A percentile compares a stretch with the other conserved stretches of the same genome.
Evolutionary conservation across 2,329 filamentous ascomycete species (phyloP).

Genomic region (Sarocladium strictum): DNA sequence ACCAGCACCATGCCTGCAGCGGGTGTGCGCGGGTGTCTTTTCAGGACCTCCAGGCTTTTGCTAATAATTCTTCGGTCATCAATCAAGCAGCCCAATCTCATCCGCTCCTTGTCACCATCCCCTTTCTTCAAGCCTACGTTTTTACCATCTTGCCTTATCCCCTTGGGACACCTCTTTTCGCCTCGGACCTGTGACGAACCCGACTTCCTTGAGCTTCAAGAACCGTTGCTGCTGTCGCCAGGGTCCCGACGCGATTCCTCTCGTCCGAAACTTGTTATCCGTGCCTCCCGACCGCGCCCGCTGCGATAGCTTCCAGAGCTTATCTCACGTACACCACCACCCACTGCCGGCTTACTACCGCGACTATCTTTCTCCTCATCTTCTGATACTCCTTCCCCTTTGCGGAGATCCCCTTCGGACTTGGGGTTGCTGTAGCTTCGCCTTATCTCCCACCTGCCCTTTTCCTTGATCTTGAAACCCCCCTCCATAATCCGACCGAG

Average conservation of each 20-base stretch:
- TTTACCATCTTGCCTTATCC: not conserved
- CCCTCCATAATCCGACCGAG: too few species aligned
- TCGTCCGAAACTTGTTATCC: not conserved
- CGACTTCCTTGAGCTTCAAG: too few species aligned
- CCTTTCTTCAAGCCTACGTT: not conserved
- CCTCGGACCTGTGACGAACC: not conserved
- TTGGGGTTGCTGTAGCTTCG: not conserved
- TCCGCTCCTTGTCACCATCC: not conserved
- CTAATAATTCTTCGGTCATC: not conserved
- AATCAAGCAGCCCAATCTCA: not conserved
- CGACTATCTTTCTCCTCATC: not conserved
- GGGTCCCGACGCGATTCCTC: too few species aligned
- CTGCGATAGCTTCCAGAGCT: constrained; percentile 5
- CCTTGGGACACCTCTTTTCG: not conserved
- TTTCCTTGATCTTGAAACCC: too few species aligned
- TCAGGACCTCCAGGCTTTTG: not conserved
- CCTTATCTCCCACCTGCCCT: not conserved
- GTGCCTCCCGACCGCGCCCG: constrained; percentile 4
- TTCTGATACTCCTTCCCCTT: not conserved
- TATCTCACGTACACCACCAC: not conserved
- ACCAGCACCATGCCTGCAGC: too few species aligned
- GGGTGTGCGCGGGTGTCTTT: too few species aligned
- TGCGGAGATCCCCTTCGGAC: not conserved
- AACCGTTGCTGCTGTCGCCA: too few species aligned
- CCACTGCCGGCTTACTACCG: not conserved